phyloP scores from a whole-genome alignment of 129 eudicot genomes.

The Ambrosia trifida region DNA sequence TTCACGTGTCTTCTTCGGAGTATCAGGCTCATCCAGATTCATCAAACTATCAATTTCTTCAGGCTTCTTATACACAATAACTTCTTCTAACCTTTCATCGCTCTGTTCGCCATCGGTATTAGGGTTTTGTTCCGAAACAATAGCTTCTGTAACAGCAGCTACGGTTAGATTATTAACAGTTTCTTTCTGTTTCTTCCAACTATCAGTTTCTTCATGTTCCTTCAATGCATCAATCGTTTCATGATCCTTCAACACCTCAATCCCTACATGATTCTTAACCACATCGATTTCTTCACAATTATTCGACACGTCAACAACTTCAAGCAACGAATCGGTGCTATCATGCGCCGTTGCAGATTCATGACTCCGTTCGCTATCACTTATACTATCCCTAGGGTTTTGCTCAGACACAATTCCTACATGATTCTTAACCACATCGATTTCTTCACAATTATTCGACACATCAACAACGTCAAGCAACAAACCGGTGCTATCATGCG shows the following conservation, averaged over 20 bases:
- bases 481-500: background rate
- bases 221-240: background rate
- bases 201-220: background rate
- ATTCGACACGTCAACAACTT: background rate
- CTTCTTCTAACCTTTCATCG: too few relatives aligned
- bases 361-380: conserved; percentile 5
- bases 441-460: background rate
- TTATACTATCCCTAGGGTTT: conserved; percentile 19
- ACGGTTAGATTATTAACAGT: background rate
- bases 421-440: background rate
- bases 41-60: conserved; percentile 4
- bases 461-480: background rate
- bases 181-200: background rate
- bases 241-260: background rate
- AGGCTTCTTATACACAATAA: background rate
- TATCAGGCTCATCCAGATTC: background rate
- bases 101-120: too few relatives aligned
- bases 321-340: background rate
- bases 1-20: background rate
- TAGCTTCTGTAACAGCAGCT: too few relatives aligned
- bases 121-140: too few relatives aligned
- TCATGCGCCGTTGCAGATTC: background rate
- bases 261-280: background rate
- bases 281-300: background rate
- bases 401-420: conserved; percentile 13